Conservation (phyloP, 305 asterid genomes). For the Solanum hybrid region DNA sequence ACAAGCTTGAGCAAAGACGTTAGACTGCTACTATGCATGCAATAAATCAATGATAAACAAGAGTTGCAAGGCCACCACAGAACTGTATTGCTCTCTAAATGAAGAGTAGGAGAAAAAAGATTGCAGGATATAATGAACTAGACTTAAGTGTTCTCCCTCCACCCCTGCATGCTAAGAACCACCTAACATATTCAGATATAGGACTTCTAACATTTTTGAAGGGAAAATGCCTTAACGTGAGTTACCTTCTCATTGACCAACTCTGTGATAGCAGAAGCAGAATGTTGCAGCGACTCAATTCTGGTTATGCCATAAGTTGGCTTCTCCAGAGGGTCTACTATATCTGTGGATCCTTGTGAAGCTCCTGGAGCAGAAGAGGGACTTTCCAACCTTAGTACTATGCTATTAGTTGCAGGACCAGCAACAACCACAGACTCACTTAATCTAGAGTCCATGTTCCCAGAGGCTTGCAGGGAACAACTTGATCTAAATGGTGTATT, state of each 20-base stretch:
- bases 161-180: not conserved
- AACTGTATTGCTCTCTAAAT: not conserved
- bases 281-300: constrained; percentile 57
- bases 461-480: constrained; percentile 38
- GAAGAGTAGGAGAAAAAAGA: not conserved
- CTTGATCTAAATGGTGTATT: constrained; percentile 41
- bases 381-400: constrained; percentile 44
- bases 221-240: not conserved
- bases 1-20: not conserved
- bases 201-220: not conserved
- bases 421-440: constrained; percentile 48
- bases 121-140: not conserved
- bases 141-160: not conserved
- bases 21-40: not conserved
- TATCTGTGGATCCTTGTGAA: constrained; percentile 53
- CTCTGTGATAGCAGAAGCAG: constrained; percentile 58
- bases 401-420: constrained; percentile 31
- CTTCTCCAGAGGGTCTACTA: constrained; percentile 37
- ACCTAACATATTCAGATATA: not conserved
- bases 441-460: constrained; percentile 25
- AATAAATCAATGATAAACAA: not conserved
- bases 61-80: not conserved
- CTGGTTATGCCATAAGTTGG: constrained; percentile 58
- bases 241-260: constrained; percentile 77
- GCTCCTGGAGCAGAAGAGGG: constrained; percentile 50